A percentile compares a stretch with the other conserved stretches of the same genome.
Conservation (phyloP, 805 yeast genomes). For the Yamadazyma nakazawae region DNA sequence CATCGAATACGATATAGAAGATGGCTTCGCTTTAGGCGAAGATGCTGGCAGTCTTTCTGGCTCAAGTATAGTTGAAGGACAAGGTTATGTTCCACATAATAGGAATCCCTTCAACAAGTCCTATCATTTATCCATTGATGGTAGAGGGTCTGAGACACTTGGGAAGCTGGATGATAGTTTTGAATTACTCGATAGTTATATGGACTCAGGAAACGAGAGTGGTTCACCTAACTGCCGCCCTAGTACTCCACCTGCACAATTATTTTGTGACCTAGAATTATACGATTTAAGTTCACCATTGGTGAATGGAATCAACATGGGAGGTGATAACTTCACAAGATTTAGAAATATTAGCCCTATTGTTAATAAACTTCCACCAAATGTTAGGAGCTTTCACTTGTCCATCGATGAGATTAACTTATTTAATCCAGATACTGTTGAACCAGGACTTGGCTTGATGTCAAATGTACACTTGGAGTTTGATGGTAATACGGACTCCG, state of each 20-base stretch:
- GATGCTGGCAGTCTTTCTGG: neutral
- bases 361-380: constrained; percentile 4
- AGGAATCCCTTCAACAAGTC: constrained; percentile 20
- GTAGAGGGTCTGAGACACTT: constrained; percentile 9
- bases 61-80: constrained; percentile 1
- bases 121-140: constrained; percentile 28
- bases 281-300: constrained; percentile 30
- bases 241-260: constrained; percentile 11
- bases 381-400: constrained; percentile 12
- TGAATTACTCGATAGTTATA: constrained; percentile 29
- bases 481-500: neutral
- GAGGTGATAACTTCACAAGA: constrained; percentile 18
- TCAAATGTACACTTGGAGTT: constrained; percentile 3
- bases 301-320: constrained; percentile 33
- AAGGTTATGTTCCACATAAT: constrained; percentile 9
- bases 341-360: constrained; percentile 12
- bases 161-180: constrained; percentile 9
- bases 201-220: constrained; percentile 15
- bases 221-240: neutral
- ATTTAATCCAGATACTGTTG: constrained; percentile 1
- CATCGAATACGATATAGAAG: neutral
- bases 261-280: constrained; percentile 17
- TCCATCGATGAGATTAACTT: constrained; percentile 14
- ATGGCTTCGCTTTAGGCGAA: neutral
- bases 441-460: constrained; percentile 3